Evolutionary conservation across 306 rosid species (phyloP), one percentile per base, ranked within the genome.

Genomic region (Acmispon strigosus): DNA sequence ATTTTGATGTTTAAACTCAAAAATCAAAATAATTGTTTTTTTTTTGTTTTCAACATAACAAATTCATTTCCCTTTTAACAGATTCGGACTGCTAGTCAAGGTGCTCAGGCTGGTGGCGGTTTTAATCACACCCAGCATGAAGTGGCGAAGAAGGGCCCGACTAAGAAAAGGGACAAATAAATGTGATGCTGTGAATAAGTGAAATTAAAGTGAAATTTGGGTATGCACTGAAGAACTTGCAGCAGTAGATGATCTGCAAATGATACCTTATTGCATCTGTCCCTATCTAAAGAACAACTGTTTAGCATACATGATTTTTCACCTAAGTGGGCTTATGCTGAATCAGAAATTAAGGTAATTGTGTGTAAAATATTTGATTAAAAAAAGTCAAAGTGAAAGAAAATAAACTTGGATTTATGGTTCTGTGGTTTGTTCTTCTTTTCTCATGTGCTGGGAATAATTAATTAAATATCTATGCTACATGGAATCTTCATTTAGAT

Each of bases 241-340:
- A 32, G 92, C 87, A 54, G 97, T 86, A 66, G 96, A 84, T 77
- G 86, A 92, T 81, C 76, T 89, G 52, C 88, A 78, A 24, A 76
- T 67, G 91, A 86, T 67, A 82, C 97, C 53, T 85, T 94, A 66
- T 72, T 87, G 83, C 83, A 87, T 74, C 96, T 84, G 70, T 89
- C 97, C 32, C 77, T 89, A 57, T 92, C 97, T 76, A 90, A 84
- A 56, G 92, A 92, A 81, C 97, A 92, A 84, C 84, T 84, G 55
- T 92, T 85, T 78, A 92, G 91, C 80, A 87, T 92, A 73, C 63
- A 62, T 54, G 87, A 84, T 66, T 84, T 85, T 74, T 92, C 94
- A 53, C 97, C 97, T 49, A 92, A 89, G 51, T 92, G 94, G 96
- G 80, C 89, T 20, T 83, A 83, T 66, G 70, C 84, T 43, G 96